Evolutionary conservation across 306 rosid genomes (phyloP), one percentile per base, ranked within the genome.

Genomic region (Ammopiptanthus mongolicus): DNA sequence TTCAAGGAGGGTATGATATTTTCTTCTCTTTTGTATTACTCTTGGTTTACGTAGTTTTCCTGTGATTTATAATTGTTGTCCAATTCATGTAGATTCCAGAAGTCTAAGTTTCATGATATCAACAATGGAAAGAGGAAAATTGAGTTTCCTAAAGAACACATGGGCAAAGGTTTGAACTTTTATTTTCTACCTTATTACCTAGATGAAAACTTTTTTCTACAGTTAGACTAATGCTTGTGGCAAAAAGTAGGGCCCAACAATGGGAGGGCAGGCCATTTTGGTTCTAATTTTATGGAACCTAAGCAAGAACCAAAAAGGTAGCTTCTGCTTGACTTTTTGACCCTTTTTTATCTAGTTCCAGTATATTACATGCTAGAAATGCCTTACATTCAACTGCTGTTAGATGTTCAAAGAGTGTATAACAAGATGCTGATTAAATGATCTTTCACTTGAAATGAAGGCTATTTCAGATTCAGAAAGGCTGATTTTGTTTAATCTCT

Each of bases 101-200:
- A 88, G 91, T 78, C 89, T 58, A 90, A 86, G 79, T 82, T 78
- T 65, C 87, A 59, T 79, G 90, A 71, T 64, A 64, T 3, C 75
- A 86, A 86, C 76, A 79, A 82, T 70, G 90, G 85, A 39, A 87
- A 84, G 58, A 83, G 69, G 71, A 87, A 77, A 78, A 65, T 29
- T 22, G 79, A 79, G 67, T 80, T 62, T 79, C 83, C 80, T 59
- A 81, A 80, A 3, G 84, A 78, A 39, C 80, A 44, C 55, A 75
- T 47, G 37, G 85, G 88, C 77, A 89, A 82, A 87, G 98, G 99
- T 90, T 69, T 71, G 89, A 78, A 76, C 57, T 80, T 76, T 42
- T 8, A 67, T 59, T 74, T 53, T 10, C 67, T 59, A 59, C 53
- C 51, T 80, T 80, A 58, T 61, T 56, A 19, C 67, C 0, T 17